Evolutionary conservation across 1,139 yeast species (phyloP).

Genomic region (Nakaseomyces delphensis): DNA sequence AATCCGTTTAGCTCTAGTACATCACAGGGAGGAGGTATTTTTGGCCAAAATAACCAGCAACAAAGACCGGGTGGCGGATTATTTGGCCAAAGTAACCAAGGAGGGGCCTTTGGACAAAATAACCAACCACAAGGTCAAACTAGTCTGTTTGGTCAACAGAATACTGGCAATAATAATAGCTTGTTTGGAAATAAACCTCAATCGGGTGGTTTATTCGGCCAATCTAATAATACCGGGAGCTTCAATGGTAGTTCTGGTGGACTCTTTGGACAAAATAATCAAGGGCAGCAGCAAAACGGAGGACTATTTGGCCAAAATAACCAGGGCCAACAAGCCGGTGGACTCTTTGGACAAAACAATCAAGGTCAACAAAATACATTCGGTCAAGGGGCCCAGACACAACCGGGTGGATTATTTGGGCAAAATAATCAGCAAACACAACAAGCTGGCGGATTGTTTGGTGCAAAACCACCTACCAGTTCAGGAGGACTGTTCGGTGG

Average conservation of each 20-base stretch:
- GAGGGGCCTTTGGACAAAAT: constrained; percentile 39
- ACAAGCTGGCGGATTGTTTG: constrained; percentile 8
- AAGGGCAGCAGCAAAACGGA: constrained; percentile 9
- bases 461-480: constrained; percentile 5
- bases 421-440: constrained; percentile 13
- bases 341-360: constrained; percentile 17
- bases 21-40: constrained; percentile 8
- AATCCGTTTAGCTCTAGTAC: constrained; percentile 14
- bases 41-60: constrained; percentile 25
- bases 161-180: not conserved
- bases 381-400: not conserved
- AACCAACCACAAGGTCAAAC: constrained; percentile 24
- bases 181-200: constrained; percentile 7
- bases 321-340: constrained; percentile 13
- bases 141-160: constrained; percentile 26
- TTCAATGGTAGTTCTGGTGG: constrained; percentile 11
- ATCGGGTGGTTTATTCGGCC: constrained; percentile 25
- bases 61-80: constrained; percentile 16
- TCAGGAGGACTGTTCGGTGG: constrained; percentile 27
- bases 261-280: constrained; percentile 10
- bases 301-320: constrained; percentile 15
- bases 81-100: constrained; percentile 10
- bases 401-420: constrained; percentile 27
- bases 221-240: constrained; percentile 29
- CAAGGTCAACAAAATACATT: constrained; percentile 10